A percentile compares a stretch with the other conserved stretches of the same genome.
Conservation (phyloP, 1,139 yeast species). For the Suhomyces terraborum region DNA sequence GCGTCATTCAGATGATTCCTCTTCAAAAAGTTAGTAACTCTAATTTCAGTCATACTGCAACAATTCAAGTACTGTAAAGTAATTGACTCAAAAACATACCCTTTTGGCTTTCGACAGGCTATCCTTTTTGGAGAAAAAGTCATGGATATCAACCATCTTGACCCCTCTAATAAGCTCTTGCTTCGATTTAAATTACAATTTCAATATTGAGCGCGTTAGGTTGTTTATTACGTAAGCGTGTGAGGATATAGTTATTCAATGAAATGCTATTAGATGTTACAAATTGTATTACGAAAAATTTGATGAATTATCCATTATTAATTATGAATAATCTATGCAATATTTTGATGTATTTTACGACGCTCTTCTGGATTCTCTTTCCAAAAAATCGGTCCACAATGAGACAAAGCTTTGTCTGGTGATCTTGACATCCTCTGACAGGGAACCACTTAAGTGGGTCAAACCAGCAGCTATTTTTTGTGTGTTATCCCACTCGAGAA, state of each 20-base stretch:
- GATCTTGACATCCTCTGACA: constrained; percentile 26
- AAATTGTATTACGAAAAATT: neutral
- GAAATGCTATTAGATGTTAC: neutral
- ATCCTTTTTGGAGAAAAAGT: constrained; percentile 3
- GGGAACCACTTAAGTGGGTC: constrained; percentile 39
- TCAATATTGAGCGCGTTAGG: neutral
- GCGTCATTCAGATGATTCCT: neutral
- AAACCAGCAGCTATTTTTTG: constrained; percentile 84
- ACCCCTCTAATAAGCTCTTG: neutral
- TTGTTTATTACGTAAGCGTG: constrained; percentile 7
- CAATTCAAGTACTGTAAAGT: neutral
- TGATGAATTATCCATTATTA: neutral
- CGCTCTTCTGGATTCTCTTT: constrained; percentile 56
- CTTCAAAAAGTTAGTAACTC: neutral
- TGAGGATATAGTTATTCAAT: neutral
- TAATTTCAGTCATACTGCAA: neutral
- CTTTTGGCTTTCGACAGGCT: neutral
- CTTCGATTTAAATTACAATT: neutral
- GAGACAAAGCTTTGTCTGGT: constrained; percentile 75
- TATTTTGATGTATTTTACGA: neutral
- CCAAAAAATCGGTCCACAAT: constrained; percentile 86
- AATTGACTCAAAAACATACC: neutral
- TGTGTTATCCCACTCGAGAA: constrained; percentile 85
- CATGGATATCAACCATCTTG: constrained; percentile 5
- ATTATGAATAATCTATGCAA: neutral